Conservation (phyloP, 495 filamentous ascomycete genomes). For the Penicillium manginii region DNA sequence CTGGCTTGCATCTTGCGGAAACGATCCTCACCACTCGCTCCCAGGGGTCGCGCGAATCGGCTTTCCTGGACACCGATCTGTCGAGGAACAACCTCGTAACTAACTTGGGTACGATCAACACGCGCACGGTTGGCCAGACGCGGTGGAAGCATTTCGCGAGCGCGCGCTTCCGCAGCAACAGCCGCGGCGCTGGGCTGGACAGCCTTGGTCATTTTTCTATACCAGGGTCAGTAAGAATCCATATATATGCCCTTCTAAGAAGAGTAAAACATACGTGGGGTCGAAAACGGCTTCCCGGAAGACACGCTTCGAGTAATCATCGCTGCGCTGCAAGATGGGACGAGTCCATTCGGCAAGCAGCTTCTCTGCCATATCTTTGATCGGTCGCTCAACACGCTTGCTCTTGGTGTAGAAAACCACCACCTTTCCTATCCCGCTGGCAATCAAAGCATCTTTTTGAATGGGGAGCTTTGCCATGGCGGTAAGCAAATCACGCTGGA, state of each 20-base stretch:
- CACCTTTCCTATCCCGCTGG: slow-evolving; percentile 93
- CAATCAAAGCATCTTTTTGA: slow-evolving; percentile 84
- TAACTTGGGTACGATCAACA: slow-evolving; percentile 68
- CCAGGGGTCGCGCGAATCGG: slow-evolving; percentile 64
- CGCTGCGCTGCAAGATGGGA: slow-evolving; percentile 89
- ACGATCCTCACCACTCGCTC: slow-evolving; percentile 74
- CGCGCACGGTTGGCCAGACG: slow-evolving; percentile 72
- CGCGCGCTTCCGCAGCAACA: slow-evolving; percentile 66
- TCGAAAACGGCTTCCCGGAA: slow-evolving; percentile 60
- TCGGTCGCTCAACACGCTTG: slow-evolving; percentile 78
- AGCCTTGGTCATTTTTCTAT: slow-evolving; percentile 51
- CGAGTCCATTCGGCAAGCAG: slow-evolving; percentile 93
- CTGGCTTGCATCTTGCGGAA: slow-evolving; percentile 81
- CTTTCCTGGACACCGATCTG: slow-evolving; percentile 56
- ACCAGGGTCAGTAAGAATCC: slow-evolving; percentile 19
- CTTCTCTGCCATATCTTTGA: slow-evolving; percentile 92
- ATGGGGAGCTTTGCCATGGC: slow-evolving; percentile 80
- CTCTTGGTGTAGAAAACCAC: slow-evolving; percentile 95
- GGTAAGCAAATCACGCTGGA: slow-evolving; percentile 91
- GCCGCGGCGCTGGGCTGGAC: slow-evolving; percentile 52
- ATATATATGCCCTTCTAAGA: slow-evolving; percentile 1
- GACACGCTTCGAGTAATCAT: slow-evolving; percentile 85
- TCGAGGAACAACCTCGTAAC: slow-evolving; percentile 80
- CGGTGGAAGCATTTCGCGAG: slow-evolving; percentile 70
- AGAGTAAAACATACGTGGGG: slow-evolving; percentile 49